Conservation (phyloP, 805 yeast species). For the Komagataella phaffii region DNA sequence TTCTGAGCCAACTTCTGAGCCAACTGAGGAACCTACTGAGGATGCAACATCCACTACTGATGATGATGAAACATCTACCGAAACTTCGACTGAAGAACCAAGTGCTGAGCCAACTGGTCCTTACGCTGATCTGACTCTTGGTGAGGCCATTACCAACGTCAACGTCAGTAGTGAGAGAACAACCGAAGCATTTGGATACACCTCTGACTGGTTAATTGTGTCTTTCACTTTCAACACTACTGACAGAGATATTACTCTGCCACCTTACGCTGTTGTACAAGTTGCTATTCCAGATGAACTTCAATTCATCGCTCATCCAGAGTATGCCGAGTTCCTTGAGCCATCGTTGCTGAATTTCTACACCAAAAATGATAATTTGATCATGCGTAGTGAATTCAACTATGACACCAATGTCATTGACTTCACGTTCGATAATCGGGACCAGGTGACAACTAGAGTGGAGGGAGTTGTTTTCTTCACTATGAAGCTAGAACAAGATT, state of each 20-base stretch:
- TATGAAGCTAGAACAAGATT: not conserved
- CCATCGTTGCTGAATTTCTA: not conserved
- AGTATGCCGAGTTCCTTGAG: not conserved
- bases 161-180: not conserved
- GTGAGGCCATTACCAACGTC: not conserved
- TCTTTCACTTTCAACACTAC: not conserved
- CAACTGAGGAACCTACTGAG: not conserved
- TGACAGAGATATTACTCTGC: not conserved
- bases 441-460: not conserved
- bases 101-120: not conserved
- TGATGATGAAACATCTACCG: not conserved
- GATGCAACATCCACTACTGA: not conserved
- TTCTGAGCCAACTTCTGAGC: not conserved
- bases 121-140: not conserved
- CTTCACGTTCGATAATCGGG: not conserved
- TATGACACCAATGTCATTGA: not conserved
- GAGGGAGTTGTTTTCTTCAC: not conserved
- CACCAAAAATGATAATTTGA: not conserved
- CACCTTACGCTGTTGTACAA: not conserved
- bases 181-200: not conserved
- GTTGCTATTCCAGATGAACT: not conserved
- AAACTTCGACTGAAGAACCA: not conserved
- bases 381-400: not conserved
- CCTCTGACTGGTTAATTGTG: not conserved
- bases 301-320: not conserved